A percentile compares a stretch with the other conserved stretches of the same genome.
phyloP scores from a whole-genome alignment of 306 rosid genomes.

The Lathyrus oleraceus region DNA sequence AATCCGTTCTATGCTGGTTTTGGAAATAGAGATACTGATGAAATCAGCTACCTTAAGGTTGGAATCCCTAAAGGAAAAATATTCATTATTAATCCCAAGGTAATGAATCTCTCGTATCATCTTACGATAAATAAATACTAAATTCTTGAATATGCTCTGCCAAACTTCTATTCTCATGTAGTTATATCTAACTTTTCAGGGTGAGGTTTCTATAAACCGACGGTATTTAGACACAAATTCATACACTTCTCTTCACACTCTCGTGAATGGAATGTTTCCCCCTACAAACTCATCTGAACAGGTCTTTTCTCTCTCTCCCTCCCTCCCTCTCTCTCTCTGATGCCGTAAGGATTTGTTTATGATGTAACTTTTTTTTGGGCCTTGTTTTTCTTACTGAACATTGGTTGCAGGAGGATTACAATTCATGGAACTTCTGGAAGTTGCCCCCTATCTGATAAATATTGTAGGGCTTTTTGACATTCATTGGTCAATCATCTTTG shows the following conservation, averaged over 20 bases:
- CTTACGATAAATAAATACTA: constrained; percentile 1
- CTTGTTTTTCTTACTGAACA: constrained; percentile 20
- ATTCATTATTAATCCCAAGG: constrained; percentile 90
- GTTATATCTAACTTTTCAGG: constrained; percentile 50
- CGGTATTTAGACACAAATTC: constrained; percentile 70
- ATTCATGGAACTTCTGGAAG: constrained; percentile 96
- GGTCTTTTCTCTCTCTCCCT: constrained; percentile 50
- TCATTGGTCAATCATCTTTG: constrained; percentile 22
- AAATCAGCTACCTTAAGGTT: constrained; percentile 84
- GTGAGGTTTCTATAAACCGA: constrained; percentile 81
- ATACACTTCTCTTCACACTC: constrained; percentile 75
- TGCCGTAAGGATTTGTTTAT: constrained; percentile 8
- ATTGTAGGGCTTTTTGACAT: constrained; percentile 20
- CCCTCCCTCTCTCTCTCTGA: constrained; percentile 1
- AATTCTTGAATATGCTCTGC: constrained; percentile 14
- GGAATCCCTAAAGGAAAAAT: constrained; percentile 92
- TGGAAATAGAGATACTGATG: constrained; percentile 95
- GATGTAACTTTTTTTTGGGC: constrained; percentile 10
- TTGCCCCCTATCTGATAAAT: constrained; percentile 48
- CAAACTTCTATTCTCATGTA: constrained; percentile 36
- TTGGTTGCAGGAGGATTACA: constrained; percentile 80
- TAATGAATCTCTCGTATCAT: constrained; percentile 36
- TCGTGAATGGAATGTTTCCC: constrained; percentile 90
- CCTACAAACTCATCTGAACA: constrained; percentile 61
- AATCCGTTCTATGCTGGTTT: constrained; percentile 98